Conservation (phyloP, 2,329 filamentous ascomycete species). For the Colletotrichum tropicale region DNA sequence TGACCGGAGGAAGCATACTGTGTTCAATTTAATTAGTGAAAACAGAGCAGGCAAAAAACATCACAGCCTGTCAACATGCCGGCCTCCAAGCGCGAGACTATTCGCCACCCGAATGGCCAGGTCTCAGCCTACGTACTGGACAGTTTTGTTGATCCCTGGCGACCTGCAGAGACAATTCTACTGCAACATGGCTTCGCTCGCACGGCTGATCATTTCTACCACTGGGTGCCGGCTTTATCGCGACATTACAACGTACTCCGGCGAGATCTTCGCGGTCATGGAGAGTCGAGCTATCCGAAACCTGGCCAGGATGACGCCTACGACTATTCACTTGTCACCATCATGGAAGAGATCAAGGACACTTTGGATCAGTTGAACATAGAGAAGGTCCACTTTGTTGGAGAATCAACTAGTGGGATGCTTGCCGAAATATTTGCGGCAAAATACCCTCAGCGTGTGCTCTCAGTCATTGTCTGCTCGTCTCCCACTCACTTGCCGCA, state of each 20-base stretch:
- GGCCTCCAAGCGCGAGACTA: neutral
- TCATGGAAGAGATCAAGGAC: neutral
- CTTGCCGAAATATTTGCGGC: neutral
- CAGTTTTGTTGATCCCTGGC: neutral
- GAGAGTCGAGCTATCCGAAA: neutral
- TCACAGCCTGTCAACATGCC: neutral
- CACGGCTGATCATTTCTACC: neutral
- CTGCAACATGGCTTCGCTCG: neutral
- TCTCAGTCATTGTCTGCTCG: neutral
- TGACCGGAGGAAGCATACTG: neutral
- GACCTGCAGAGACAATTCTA: neutral
- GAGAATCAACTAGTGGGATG: neutral
- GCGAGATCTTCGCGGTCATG: neutral
- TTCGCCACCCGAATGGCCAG: neutral
- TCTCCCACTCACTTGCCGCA: neutral
- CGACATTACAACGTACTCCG: neutral
- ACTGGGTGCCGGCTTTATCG: neutral
- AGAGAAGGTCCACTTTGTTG: neutral
- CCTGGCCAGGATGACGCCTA: neutral
- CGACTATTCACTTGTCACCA: neutral
- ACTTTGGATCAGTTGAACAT: neutral
- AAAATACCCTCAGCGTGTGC: neutral
- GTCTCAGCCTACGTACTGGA: neutral
- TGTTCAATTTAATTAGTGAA: neutral
- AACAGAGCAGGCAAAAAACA: neutral